These are phyloP conservation scores for Skeletonema costatum DNA, from an alignment of 108 stramenopile genomes.

Conservation along the genomic window DNA sequence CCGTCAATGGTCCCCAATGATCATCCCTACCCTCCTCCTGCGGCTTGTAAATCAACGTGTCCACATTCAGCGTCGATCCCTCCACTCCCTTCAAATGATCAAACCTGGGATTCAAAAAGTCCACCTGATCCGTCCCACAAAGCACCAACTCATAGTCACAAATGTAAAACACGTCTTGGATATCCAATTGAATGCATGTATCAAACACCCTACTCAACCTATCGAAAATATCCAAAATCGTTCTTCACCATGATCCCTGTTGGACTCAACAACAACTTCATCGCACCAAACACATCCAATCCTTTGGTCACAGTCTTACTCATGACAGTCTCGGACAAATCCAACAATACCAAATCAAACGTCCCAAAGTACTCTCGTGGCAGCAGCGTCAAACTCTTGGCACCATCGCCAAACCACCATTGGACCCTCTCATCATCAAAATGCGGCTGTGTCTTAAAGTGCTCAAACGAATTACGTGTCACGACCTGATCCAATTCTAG, in stretches of 20 bases:
- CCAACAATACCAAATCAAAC: slow-evolving; percentile 87
- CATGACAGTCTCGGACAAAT: slow-evolving; percentile 83
- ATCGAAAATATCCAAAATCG: slow-evolving; percentile 68
- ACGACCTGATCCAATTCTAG: slow-evolving; percentile 85
- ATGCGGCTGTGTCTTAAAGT: slow-evolving; percentile 79
- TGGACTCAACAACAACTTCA: slow-evolving; percentile 71
- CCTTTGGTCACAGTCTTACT: slow-evolving; percentile 68
- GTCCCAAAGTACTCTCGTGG: slow-evolving; percentile 82
- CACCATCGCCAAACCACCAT: slow-evolving; percentile 93
- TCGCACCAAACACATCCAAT: slow-evolving; percentile 74
- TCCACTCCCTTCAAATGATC: slow-evolving; percentile 33
- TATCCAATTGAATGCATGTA: slow-evolving; percentile 52
- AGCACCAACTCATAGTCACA: slow-evolving; percentile 77
- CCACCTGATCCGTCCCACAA: slow-evolving; percentile 67
- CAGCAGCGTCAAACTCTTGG: slow-evolving; percentile 77
- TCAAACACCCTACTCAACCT: slow-evolving; percentile 66
- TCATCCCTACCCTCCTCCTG: slow-evolving; percentile 58
- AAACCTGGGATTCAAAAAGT: slow-evolving; percentile 61
- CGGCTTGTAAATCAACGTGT: slow-evolving; percentile 30
- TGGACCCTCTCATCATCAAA: slow-evolving; percentile 82
- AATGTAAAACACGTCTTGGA: slow-evolving; percentile 55
- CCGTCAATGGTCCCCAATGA: slow-evolving; percentile 61
- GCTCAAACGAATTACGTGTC: slow-evolving; percentile 65
- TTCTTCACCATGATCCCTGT: slow-evolving; percentile 86
- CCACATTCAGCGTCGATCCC: slow-evolving; percentile 4